Evolutionary conservation across 352 stramenopile genomes (phyloP).

Genomic region (Poterioochromonas sp.): DNA sequence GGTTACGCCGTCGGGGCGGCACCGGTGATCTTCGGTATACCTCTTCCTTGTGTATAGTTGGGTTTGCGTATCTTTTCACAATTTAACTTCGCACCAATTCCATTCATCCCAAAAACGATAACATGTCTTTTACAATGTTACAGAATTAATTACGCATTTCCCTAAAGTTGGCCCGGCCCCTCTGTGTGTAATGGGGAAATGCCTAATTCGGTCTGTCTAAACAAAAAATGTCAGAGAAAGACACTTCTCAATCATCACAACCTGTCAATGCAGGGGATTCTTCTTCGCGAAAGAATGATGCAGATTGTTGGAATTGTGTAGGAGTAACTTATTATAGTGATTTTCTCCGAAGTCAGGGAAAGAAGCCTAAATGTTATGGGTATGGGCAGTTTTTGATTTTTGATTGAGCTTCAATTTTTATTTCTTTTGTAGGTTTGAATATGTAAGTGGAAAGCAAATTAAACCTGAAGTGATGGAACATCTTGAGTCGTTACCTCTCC

Average conservation of each 20-base stretch:
- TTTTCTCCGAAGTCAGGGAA: background rate
- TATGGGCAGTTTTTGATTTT: background rate
- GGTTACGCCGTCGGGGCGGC: conserved; percentile 83
- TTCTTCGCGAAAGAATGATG: background rate
- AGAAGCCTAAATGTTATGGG: background rate
- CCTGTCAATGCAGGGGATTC: too few relatives aligned
- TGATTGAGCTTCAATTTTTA: background rate
- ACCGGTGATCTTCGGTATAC: conserved; percentile 87
- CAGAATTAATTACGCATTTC: too few relatives aligned
- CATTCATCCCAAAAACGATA: too few relatives aligned
- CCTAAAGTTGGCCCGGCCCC: too few relatives aligned
- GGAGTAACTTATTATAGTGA: background rate
- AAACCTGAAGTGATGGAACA: background rate
- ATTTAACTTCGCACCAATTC: too few relatives aligned
- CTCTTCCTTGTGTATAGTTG: too few relatives aligned
- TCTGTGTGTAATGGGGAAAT: too few relatives aligned
- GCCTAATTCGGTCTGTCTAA: too few relatives aligned
- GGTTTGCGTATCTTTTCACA: too few relatives aligned
- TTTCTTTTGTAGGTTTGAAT: background rate
- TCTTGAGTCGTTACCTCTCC: background rate
- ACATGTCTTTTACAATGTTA: too few relatives aligned
- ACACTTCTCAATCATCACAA: too few relatives aligned
- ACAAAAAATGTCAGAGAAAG: too few relatives aligned
- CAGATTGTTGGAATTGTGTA: background rate
- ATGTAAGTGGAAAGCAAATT: background rate